Evolutionary conservation across 768 basidiomycete genomes (phyloP).

Genomic region (Coprinopsis cinerea): DNA sequence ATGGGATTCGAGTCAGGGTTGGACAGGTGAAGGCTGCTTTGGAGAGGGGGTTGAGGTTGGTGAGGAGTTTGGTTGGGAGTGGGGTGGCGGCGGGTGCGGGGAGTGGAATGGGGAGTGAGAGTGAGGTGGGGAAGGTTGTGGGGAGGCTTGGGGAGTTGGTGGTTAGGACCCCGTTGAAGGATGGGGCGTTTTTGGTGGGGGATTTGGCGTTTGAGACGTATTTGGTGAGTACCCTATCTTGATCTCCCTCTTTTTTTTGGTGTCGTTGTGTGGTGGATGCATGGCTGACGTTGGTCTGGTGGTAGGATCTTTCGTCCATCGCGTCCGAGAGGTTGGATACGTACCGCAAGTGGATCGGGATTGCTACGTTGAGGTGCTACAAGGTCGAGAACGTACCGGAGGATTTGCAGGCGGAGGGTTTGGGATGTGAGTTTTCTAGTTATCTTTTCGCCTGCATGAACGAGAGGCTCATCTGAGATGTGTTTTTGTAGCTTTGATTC

Average conservation of each 20-base stretch:
- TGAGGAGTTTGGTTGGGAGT: conserved; percentile 53
- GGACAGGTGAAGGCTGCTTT: conserved; percentile 45
- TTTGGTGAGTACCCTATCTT: conserved; percentile 45
- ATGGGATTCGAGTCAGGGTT: conserved; percentile 58
- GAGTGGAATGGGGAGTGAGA: too few relatives aligned
- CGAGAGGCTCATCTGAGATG: too few relatives aligned
- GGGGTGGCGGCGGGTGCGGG: too few relatives aligned
- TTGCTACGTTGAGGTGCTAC: conserved; percentile 76
- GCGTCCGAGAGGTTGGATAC: conserved; percentile 71
- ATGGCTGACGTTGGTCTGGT: not conserved
- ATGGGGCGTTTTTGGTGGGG: conserved; percentile 59
- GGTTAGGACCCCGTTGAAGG: conserved; percentile 57
- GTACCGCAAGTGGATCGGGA: conserved; percentile 67
- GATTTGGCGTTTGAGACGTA: conserved; percentile 66
- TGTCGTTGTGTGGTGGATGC: too few relatives aligned
- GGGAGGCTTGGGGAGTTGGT: conserved; percentile 53
- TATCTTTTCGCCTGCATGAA: too few relatives aligned
- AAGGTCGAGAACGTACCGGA: conserved; percentile 63
- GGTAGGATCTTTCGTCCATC: conserved; percentile 61
- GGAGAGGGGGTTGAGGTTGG: conserved; percentile 62
- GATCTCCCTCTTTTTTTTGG: too few relatives aligned
- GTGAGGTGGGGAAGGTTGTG: conserved; percentile 53
- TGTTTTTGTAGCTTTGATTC: conserved; percentile 51
- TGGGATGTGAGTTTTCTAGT: conserved; percentile 42
- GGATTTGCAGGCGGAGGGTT: conserved; percentile 64